These are phyloP conservation scores for Podosphaera fusca DNA, from an alignment of 2,329 filamentous ascomycete species.

Conservation along the genomic window DNA sequence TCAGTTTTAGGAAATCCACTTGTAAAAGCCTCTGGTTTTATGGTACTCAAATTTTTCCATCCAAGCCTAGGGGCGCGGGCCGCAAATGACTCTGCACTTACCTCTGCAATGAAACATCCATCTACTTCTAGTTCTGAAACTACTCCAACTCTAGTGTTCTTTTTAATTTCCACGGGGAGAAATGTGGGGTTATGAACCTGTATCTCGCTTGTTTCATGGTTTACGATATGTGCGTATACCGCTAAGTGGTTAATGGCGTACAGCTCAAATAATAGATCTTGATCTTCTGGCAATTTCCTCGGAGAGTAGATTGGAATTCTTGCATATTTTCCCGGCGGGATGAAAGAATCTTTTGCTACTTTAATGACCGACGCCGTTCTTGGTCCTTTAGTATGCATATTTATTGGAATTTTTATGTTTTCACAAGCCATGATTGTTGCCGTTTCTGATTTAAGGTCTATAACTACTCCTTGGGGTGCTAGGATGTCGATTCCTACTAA, in stretches of 20 bases:
- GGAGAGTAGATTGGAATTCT: neutral
- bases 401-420: neutral
- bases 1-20: neutral
- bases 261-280: neutral
- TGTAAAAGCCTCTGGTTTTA: neutral
- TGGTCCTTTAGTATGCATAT: neutral
- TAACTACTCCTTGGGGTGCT: neutral
- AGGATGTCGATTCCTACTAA: neutral
- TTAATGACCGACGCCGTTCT: neutral
- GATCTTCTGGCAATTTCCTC: neutral
- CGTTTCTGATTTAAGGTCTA: neutral
- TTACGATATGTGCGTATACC: neutral
- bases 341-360: neutral
- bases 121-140: neutral
- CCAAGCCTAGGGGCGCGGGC: neutral
- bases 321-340: neutral
- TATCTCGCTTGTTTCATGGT: neutral
- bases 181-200: neutral
- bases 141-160: neutral
- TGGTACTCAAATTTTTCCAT: neutral
- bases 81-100: neutral
- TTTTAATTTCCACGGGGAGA: neutral
- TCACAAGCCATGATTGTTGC: neutral
- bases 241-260: neutral
- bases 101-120: neutral